Percentiles rank a stretch among this genome's conserved stretches.
Evolutionary conservation across 140 eudicot genomes (phyloP).

Genomic region (Senecio squalidus): DNA sequence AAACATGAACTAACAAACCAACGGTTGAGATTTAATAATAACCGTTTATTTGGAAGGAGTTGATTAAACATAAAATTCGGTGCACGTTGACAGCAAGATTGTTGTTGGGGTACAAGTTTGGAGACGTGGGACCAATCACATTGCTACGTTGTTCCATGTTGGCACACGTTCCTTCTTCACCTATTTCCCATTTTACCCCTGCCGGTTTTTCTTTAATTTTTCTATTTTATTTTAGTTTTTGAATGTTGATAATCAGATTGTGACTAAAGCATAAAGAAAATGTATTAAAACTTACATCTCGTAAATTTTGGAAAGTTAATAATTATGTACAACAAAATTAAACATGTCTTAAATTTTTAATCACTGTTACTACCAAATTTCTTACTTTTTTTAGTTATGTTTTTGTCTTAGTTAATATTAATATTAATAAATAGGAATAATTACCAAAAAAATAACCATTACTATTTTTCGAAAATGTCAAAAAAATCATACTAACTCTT

Average conservation of each 20-base stretch:
- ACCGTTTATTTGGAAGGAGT: no score
- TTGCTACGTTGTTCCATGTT: constrained; percentile 48
- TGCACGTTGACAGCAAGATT: constrained; percentile 32
- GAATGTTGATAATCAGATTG: neutral
- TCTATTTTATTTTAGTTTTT: neutral
- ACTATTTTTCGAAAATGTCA: no score
- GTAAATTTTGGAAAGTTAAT: no score
- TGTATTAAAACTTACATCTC: no score
- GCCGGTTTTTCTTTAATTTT: neutral
- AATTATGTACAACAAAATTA: no score
- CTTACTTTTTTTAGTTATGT: no score
- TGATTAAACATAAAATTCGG: neutral
- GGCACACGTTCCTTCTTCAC: constrained; percentile 18
- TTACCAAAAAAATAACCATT: no score
- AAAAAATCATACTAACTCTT: no score
- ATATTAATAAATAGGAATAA: no score
- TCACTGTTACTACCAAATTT: no score
- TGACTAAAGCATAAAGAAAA: neutral
- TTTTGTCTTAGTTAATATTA: no score
- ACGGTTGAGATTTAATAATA: constrained; percentile 1
- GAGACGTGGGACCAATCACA: constrained; percentile 52
- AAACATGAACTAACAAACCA: neutral
- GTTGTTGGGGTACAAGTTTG: constrained; percentile 22
- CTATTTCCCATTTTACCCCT: neutral
- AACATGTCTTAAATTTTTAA: no score